Evolutionary conservation across 768 basidiomycete species (phyloP).

Genomic region (Lactifluus rugatus): DNA sequence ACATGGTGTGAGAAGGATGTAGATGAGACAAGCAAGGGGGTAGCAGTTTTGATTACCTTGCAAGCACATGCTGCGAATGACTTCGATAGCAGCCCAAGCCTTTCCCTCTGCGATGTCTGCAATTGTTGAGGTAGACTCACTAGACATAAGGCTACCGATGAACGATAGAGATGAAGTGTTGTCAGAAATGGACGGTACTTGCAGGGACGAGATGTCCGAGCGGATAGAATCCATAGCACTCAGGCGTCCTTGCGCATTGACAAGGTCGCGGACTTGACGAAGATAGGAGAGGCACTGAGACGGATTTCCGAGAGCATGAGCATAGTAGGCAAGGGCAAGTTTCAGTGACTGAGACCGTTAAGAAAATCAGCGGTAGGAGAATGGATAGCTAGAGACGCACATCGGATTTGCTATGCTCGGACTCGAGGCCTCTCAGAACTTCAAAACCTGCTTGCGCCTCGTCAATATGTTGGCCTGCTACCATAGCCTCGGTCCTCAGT

Average conservation of each 20-base stretch:
- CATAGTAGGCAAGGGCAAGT: slow-evolving; percentile 67
- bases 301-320: slow-evolving; percentile 64
- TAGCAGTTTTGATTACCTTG: slow-evolving; percentile 43
- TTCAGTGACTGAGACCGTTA: slow-evolving; percentile 44
- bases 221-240: slow-evolving; percentile 36
- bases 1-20: background rate
- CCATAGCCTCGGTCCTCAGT: slow-evolving; percentile 7
- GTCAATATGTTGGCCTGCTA: slow-evolving; percentile 6
- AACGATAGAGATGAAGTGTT: slow-evolving; percentile 35
- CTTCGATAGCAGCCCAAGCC: slow-evolving; percentile 64
- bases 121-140: slow-evolving; percentile 31
- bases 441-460: slow-evolving; percentile 12
- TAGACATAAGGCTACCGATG: slow-evolving; percentile 40
- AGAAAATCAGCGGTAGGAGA: slow-evolving; percentile 10
- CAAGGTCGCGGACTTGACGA: slow-evolving; percentile 41
- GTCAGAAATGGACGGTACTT: slow-evolving; percentile 28
- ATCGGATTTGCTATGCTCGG: slow-evolving; percentile 26
- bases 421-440: slow-evolving; percentile 13
- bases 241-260: slow-evolving; percentile 45
- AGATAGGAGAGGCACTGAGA: slow-evolving; percentile 54
- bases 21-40: background rate
- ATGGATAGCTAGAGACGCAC: slow-evolving; percentile 31
- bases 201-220: slow-evolving; percentile 32
- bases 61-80: slow-evolving; percentile 66
- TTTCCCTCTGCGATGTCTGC: slow-evolving; percentile 59